Base-by-base conservation (phyloP, 352 stramenopile species). In the Phytopythium delawarense region DNA sequence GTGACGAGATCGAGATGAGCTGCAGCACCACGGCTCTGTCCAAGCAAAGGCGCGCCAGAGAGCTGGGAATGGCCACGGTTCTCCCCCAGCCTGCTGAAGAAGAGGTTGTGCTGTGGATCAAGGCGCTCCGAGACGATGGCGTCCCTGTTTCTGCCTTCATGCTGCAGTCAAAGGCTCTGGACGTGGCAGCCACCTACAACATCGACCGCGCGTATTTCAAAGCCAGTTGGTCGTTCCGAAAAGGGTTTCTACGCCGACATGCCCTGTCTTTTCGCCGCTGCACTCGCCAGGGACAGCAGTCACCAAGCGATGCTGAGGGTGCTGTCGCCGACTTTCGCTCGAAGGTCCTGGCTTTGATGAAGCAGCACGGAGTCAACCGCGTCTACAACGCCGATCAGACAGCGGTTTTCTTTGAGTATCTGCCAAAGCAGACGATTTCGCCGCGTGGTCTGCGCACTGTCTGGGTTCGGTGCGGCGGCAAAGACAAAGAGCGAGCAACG, bases 321-420 rank as follows among this genome's bases (percentile, higher is more conserved):
- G 35, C 35, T 13, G 35, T 40, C 35, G 35, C 15, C 4, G 9
- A 7, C 2, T 40, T 40, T 13, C 8, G 35, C 9, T 7, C 3
- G 1, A 40, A 40, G 35, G 35, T 40, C 5, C 35, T 40, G 5
- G 5, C 9, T 2, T 12, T 44, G 7, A 44, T 44, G 12, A 2
- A 12, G 37, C 37, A 45, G 49, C 49, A 55, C 30, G 15, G 28
- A 21, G 49, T 39, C 3, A 28, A 55, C 16, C 25, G 23, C 3
- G 21, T 55, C 4, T 55, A 39, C 15, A 55, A 55, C 18, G 49
- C 49, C 2, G 49, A 55, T 15, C 49, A 55, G 11, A 55, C 49
- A 12, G 62, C 51, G 6, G 46, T 76, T 0, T 66, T 44, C 34
- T 61, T 70, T 15, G 63, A 75, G 39, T 72, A 70, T 45, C 15